phyloP scores from a whole-genome alignment of 1,284 basidiomycete genomes.

The Ustilago lituana region DNA sequence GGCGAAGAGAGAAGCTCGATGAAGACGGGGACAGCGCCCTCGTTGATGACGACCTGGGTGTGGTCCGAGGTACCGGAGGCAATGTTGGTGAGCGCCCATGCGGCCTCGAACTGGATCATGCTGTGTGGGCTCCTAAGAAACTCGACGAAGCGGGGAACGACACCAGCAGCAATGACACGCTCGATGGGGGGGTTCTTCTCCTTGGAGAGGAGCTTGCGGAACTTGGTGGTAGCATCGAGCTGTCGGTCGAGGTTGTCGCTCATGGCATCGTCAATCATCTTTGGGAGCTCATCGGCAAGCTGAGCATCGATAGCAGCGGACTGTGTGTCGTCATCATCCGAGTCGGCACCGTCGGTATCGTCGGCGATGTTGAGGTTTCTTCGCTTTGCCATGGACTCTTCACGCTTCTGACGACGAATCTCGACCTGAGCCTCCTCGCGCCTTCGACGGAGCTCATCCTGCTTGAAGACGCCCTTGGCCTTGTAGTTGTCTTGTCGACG shows the following conservation, averaged over 20 bases:
- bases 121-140: slow-evolving; percentile 87
- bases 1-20: slow-evolving; percentile 72
- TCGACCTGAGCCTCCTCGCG: slow-evolving; percentile 67
- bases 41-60: slow-evolving; percentile 95
- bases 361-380: slow-evolving; percentile 61
- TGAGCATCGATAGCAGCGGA: slow-evolving; percentile 68
- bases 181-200: slow-evolving; percentile 99
- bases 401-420: slow-evolving; percentile 66
- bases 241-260: slow-evolving; percentile 90
- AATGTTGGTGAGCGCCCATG: slow-evolving; percentile 99
- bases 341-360: slow-evolving; percentile 60
- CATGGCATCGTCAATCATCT: slow-evolving; percentile 91
- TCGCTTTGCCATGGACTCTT: slow-evolving; percentile 67
- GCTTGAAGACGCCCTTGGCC: slow-evolving; percentile 65
- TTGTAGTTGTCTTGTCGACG: slow-evolving; percentile 66
- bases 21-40: slow-evolving; percentile 95
- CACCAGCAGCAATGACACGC: slow-evolving; percentile 95
- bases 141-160: slow-evolving; percentile 96
- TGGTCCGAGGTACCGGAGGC: slow-evolving; percentile 98
- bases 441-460: slow-evolving; percentile 65
- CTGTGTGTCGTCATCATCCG: slow-evolving; percentile 62
- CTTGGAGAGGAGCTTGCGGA: slow-evolving; percentile 94
- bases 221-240: slow-evolving; percentile 91
- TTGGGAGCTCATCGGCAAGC: slow-evolving; percentile 79
- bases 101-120: slow-evolving; percentile 99